These are phyloP conservation scores for Mycena epipterygia DNA, from an alignment of 768 basidiomycete genomes.

Conservation along the genomic window DNA sequence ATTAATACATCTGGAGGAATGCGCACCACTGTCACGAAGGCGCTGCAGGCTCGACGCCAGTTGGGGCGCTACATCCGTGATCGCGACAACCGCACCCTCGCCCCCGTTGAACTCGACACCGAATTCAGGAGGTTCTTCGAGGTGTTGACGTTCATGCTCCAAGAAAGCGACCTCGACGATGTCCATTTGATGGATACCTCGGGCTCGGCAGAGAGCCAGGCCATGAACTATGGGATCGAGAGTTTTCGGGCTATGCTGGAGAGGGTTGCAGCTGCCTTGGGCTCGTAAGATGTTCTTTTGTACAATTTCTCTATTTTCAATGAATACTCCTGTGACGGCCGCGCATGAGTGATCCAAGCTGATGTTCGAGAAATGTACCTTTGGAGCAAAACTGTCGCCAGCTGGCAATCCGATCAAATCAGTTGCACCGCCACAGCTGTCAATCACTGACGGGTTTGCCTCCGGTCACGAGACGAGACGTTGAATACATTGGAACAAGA, in stretches of 20 bases:
- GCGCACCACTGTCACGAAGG: neutral
- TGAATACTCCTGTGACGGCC: no score
- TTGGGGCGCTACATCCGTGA: neutral
- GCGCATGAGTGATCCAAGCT: no score
- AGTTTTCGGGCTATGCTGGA: neutral
- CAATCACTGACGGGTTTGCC: no score
- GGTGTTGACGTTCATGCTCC: neutral
- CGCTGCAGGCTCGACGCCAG: neutral
- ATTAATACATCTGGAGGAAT: neutral
- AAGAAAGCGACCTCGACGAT: neutral
- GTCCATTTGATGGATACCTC: neutral
- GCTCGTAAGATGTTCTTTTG: no score
- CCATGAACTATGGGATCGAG: neutral
- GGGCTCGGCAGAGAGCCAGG: neutral
- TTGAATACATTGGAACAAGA: no score
- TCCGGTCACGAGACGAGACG: no score
- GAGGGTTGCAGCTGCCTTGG: no score
- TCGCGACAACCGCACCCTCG: neutral
- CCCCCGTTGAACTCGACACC: neutral
- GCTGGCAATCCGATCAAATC: no score
- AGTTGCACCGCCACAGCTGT: no score
- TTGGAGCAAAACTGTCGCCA: no score
- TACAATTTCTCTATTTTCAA: no score
- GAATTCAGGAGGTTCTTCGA: neutral
- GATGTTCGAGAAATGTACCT: no score